Base-by-base conservation (phyloP, 2,329 filamentous ascomycete genomes). In the Ilyonectria robusta region DNA sequence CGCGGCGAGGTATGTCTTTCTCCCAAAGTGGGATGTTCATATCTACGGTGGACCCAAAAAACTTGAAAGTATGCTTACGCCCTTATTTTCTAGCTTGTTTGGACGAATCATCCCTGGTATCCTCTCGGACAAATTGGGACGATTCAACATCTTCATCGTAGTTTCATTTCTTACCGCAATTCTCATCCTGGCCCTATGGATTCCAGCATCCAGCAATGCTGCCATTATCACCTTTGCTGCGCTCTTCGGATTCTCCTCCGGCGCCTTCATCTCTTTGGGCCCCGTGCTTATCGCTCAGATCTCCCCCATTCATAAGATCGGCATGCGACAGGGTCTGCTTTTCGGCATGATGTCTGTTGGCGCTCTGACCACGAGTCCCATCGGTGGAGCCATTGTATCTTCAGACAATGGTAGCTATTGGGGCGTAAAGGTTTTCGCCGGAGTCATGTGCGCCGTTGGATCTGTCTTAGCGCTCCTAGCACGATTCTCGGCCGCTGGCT, bases 271-370 rank as follows among this genome's bases (percentile, higher is more conserved):
- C 3, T 72, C 76, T 0, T 72, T 82, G 0, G 70, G 73, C 0
- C 77, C 80, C 0, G 77, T 77, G 0, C 72, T 81, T 11, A 68
- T 80, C 2, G 79, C 78, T 0, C 86, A 90, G 57, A 87, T 91
- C 55, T 87, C 85, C 0, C 84, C 87, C 44, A 80, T 89, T 33
- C 78, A 83, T 1, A 82, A 88, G 67, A 85, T 91, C 2, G 89
- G 89, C 0, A 80, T 86, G 0, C 81, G 88, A 1, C 87, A 83
- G 1, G 89, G 89, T 0, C 53, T 70, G 0, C 55, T 70, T 6
- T 77, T 69, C 2, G 62, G 66, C 0, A 42, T 70, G 4, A 21
- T 67, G 0, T 66, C 75, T 0, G 57, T 77, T 11, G 72, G 69
- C 2, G 73, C 55, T 0, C 62, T 77, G 0, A 60, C 73, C 1